These are phyloP conservation scores for Pseudodiploospora longispora DNA, from an alignment of 2,329 filamentous ascomycete genomes.

Conservation along the genomic window DNA sequence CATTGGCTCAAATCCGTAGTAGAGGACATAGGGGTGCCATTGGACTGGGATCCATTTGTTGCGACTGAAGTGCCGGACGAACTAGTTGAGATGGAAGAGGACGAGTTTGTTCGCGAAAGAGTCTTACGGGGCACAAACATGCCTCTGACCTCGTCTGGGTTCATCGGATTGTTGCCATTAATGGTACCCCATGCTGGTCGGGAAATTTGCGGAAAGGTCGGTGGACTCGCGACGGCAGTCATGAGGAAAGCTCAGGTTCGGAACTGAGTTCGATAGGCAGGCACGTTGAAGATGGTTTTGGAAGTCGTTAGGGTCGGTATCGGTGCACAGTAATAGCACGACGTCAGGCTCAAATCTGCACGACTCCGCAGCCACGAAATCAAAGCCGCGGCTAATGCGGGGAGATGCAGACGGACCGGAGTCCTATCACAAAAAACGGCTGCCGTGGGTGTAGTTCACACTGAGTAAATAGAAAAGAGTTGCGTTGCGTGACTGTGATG, in stretches of 20 bases:
- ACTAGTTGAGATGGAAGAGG: constrained; percentile 69
- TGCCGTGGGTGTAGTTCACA: constrained; percentile 3
- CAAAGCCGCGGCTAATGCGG: constrained; percentile 1
- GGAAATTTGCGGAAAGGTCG: constrained; percentile 55
- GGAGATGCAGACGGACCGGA: neutral
- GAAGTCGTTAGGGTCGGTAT: neutral
- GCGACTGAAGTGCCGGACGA: constrained; percentile 57
- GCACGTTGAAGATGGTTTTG: constrained; percentile 6
- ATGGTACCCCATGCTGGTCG: constrained; percentile 55
- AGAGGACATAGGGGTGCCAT: constrained; percentile 46
- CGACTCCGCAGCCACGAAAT: neutral
- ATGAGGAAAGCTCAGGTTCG: constrained; percentile 37
- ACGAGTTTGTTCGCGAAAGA: constrained; percentile 81
- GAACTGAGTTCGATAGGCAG: constrained; percentile 13
- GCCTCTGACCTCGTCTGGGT: constrained; percentile 73
- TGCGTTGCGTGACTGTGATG: constrained; percentile 3
- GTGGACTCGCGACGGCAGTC: constrained; percentile 61
- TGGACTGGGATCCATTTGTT: constrained; percentile 51
- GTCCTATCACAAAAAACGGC: neutral
- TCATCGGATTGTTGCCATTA: constrained; percentile 61
- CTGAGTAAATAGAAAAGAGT: constrained; percentile 1
- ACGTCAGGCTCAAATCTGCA: too few relatives aligned
- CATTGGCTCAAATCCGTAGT: constrained; percentile 43
- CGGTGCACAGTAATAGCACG: neutral
- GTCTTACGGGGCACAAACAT: constrained; percentile 88